These are phyloP conservation scores for Cladosporium sp. DNA, from an alignment of 2,329 filamentous ascomycete species.

Conservation along the genomic window DNA sequence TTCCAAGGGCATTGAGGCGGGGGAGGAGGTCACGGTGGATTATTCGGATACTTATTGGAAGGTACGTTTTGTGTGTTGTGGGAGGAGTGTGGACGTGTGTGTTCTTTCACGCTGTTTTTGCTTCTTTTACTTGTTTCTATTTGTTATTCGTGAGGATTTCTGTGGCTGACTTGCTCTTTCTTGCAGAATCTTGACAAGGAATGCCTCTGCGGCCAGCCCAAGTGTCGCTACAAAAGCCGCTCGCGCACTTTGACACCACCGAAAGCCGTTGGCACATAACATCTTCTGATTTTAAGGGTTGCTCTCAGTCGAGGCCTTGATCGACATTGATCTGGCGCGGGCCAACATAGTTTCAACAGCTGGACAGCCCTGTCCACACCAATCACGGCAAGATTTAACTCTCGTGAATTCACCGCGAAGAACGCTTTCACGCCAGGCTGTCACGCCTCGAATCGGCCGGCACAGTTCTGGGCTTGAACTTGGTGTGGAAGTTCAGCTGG, in stretches of 20 bases:
- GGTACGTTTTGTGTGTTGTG: too few relatives aligned
- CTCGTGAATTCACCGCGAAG: too few relatives aligned
- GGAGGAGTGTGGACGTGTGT: too few relatives aligned
- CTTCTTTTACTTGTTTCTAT: neutral
- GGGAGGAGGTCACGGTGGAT: conserved; percentile 54
- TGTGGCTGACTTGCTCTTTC: conserved; percentile 5
- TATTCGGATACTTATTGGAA: conserved; percentile 57
- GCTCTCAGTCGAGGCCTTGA: too few relatives aligned
- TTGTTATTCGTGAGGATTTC: neutral
- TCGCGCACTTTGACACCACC: conserved; percentile 4
- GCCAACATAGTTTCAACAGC: too few relatives aligned
- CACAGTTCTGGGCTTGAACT: conserved; percentile 34
- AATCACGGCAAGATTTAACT: too few relatives aligned
- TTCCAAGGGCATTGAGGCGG: conserved; percentile 51
- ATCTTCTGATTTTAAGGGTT: too few relatives aligned
- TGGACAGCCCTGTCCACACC: too few relatives aligned
- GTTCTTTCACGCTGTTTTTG: too few relatives aligned
- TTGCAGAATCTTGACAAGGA: conserved; percentile 46
- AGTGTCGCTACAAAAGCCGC: conserved; percentile 43
- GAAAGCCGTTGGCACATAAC: neutral
- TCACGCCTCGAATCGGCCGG: conserved; percentile 12
- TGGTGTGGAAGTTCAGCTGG: conserved; percentile 42
- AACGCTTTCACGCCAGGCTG: conserved; percentile 5
- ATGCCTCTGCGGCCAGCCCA: conserved; percentile 52
- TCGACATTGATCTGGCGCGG: too few relatives aligned